Evolutionary conservation across 192 early-diverging fungal species (phyloP).

Genomic region (Coemansia sp.): DNA sequence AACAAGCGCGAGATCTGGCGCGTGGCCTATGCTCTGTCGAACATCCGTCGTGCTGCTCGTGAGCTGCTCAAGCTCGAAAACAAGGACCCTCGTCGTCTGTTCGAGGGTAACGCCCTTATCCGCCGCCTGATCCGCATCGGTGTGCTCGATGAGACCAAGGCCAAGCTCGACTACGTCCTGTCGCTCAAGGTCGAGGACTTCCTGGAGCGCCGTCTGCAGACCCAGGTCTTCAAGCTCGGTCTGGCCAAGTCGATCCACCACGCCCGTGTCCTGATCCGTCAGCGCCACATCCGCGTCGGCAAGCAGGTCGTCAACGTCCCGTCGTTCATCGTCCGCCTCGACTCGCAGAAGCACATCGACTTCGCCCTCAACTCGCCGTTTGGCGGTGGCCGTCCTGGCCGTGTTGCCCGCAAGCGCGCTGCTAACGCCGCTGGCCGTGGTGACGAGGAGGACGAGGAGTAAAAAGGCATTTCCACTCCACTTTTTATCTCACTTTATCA

Average conservation of each 20-base stretch:
- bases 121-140: conserved; percentile 97
- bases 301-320: conserved; percentile 98
- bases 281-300: conserved; percentile 97
- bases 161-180: conserved; percentile 98
- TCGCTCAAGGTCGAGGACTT: conserved; percentile 98
- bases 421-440: conserved; percentile 61
- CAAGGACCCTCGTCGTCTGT: conserved; percentile 96
- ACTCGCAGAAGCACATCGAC: conserved; percentile 78
- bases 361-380: conserved; percentile 84
- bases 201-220: conserved; percentile 97
- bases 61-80: conserved; percentile 95
- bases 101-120: conserved; percentile 99
- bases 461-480: conserved; percentile 6
- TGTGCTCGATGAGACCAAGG: conserved; percentile 96
- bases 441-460: conserved; percentile 68
- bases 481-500: background rate
- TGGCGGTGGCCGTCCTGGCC: conserved; percentile 97
- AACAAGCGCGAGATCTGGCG: conserved; percentile 99
- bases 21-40: conserved; percentile 94
- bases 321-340: conserved; percentile 91
- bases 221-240: conserved; percentile 98
- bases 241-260: conserved; percentile 99
- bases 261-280: conserved; percentile 96
- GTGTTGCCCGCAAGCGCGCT: conserved; percentile 94
- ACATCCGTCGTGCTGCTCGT: conserved; percentile 99